phyloP scores from a whole-genome alignment of 169 alveolate genomes.

The Eimeria zaria region DNA sequence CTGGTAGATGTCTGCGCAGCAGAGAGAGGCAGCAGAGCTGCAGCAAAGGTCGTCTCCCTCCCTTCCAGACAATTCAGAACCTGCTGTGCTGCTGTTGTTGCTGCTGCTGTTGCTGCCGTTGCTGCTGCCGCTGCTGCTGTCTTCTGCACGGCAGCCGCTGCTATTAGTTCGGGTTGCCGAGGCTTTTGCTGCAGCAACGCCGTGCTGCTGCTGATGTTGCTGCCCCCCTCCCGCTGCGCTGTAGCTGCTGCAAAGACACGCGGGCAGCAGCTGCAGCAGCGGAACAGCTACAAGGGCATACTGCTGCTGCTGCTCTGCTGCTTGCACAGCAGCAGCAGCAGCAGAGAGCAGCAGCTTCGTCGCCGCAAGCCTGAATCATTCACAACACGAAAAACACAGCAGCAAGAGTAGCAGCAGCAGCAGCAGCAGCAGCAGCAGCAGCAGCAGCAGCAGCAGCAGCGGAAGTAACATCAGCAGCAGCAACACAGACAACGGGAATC shows the following conservation, averaged over 20 bases:
- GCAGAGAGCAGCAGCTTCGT: not conserved
- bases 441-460: not conserved
- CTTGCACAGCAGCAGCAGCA: slow-evolving; percentile 23
- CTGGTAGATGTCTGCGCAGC: not conserved
- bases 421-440: not conserved
- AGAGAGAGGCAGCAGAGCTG: not conserved
- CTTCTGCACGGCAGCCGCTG: not conserved
- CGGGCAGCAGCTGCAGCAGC: not conserved
- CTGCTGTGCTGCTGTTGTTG: not conserved
- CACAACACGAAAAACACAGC: not conserved
- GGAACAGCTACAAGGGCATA: not conserved
- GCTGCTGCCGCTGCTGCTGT: not conserved
- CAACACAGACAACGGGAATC: not conserved
- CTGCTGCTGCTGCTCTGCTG: no score
- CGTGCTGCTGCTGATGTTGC: not conserved
- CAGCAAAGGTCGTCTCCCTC: not conserved
- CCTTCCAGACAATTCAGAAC: not conserved
- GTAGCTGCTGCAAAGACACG: not conserved
- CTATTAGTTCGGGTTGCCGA: not conserved
- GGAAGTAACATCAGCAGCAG: not conserved
- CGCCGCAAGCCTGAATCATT: not conserved
- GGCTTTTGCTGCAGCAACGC: not conserved
- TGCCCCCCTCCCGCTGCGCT: not conserved
- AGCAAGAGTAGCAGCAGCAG: no score
- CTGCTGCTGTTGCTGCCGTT: not conserved